Base-by-base conservation (phyloP, 805 yeast genomes). In the Candida vartiovaarae region DNA sequence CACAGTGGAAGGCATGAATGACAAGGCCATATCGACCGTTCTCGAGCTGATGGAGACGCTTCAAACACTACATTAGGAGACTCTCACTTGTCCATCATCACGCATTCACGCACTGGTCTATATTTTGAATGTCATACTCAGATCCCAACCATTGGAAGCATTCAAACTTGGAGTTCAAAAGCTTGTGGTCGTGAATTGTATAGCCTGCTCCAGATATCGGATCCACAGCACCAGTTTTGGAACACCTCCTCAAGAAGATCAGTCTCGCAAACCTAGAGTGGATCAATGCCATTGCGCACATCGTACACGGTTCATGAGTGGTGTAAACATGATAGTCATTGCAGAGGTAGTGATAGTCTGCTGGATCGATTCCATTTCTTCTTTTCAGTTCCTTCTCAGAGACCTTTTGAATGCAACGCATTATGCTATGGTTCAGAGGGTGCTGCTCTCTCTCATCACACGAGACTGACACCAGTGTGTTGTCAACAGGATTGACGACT, bases 281-380 rank as follows among this genome's bases (percentile, higher is more conserved):
- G 8, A 90, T 81, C 34, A 93, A 68, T 0, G 98, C 98, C 99
- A 93, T 93, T 6, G 86, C 67, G 57, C 99, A 93, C 97, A 91
- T 93, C 0, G 87, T 76, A 56, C 99, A 93, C 0, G 99, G 99
- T 61, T 93, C 99, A 59, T 89, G 95, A 0, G 96, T 84, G 1
- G 95, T 84, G 57, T 84, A 88, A 0, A 93, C 88, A 48, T 85
- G 80, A 51, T 79, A 72, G 42, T 81, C 76, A 32, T 82, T 74
- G 58, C 98, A 90, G 3, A 93, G 70, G 57, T 93, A 93, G 29
- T 55, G 53, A 36, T 40, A 48, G 35, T 42, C 45, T 5, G 35
- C 32, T 1, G 45, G 44, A 3, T 39, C 39, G 23, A 36, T 34
- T n/a, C 43, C 44, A 7, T 44, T 32, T 51, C 83, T 64, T 39